phyloP scores from a whole-genome alignment of 164 flowering plant genomes.

The Paratinospora sagittata region DNA sequence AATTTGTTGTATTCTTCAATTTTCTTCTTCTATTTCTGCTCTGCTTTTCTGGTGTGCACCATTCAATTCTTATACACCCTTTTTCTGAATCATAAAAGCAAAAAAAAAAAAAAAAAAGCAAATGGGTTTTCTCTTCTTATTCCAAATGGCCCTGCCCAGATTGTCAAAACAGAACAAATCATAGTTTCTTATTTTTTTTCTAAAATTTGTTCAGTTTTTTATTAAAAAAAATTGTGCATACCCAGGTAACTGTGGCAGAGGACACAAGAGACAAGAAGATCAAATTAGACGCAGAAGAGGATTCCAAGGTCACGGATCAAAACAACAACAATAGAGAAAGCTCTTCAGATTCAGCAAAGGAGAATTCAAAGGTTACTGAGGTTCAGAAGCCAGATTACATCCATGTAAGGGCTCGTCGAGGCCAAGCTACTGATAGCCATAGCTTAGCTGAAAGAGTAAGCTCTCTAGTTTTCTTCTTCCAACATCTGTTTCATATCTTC shows the following conservation, averaged over 20 bases:
- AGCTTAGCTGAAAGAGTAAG: constrained; percentile 95
- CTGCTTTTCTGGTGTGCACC: neutral
- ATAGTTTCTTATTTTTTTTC: too few relatives aligned
- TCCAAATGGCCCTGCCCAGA: too few relatives aligned
- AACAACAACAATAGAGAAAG: constrained; percentile 35
- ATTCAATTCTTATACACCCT: too few relatives aligned
- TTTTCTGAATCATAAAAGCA: neutral
- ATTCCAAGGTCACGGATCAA: constrained; percentile 50
- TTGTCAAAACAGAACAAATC: too few relatives aligned
- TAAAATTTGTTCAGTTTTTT: too few relatives aligned
- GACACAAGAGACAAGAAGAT: constrained; percentile 44
- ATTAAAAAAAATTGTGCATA: too few relatives aligned
- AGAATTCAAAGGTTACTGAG: constrained; percentile 61
- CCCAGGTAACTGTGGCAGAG: constrained; percentile 35
- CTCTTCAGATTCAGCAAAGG: constrained; percentile 52
- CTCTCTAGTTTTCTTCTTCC: neutral
- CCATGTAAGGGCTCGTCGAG: constrained; percentile 95
- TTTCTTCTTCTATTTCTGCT: neutral
- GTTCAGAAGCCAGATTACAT: constrained; percentile 79
- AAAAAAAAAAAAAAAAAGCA: neutral
- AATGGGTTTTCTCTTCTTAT: neutral
- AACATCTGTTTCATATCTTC: neutral
- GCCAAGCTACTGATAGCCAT: constrained; percentile 97
- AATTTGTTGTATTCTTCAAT: too few relatives aligned
- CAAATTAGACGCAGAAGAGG: constrained; percentile 46